These are phyloP conservation scores for Talaromyces sp. DNA, from an alignment of 2,329 filamentous ascomycete genomes.

Conservation along the genomic window DNA sequence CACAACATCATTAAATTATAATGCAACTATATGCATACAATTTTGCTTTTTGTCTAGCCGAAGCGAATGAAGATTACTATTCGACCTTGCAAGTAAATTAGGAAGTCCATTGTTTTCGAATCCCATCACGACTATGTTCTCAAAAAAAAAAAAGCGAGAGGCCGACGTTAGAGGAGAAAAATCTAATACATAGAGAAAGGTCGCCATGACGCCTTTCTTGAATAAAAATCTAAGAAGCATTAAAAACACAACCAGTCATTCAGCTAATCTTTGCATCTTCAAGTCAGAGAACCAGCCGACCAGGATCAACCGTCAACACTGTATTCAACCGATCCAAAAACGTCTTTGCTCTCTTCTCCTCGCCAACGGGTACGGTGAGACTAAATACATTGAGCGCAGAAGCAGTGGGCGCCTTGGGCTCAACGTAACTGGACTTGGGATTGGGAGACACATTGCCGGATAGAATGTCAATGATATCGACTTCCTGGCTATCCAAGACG, in stretches of 20 bases:
- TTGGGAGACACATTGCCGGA: slow-evolving; percentile 43
- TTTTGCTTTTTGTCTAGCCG: background rate
- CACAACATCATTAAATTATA: background rate
- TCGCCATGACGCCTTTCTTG: background rate
- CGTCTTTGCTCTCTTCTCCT: slow-evolving; percentile 74
- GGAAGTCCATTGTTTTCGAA: background rate
- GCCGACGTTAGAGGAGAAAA: background rate
- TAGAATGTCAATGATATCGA: slow-evolving; percentile 87
- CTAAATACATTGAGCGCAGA: slow-evolving; percentile 71
- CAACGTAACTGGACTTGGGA: slow-evolving; percentile 16
- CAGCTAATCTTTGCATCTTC: background rate
- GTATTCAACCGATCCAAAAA: slow-evolving; percentile 86
- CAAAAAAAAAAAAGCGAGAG: background rate
- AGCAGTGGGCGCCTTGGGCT: slow-evolving; percentile 23
- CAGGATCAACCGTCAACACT: slow-evolving; percentile 76
- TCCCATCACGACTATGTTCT: background rate
- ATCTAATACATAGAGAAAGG: background rate
- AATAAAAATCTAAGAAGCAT: background rate
- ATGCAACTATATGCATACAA: background rate
- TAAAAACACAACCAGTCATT: background rate
- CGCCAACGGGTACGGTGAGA: slow-evolving; percentile 71
- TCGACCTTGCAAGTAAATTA: background rate
- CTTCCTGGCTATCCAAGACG: slow-evolving; percentile 49
- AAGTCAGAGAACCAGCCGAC: slow-evolving; percentile 59
- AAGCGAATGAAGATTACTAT: background rate